These are phyloP conservation scores for Gillenia trifoliata DNA, from an alignment of 306 rosid species.

Conservation along the genomic window DNA sequence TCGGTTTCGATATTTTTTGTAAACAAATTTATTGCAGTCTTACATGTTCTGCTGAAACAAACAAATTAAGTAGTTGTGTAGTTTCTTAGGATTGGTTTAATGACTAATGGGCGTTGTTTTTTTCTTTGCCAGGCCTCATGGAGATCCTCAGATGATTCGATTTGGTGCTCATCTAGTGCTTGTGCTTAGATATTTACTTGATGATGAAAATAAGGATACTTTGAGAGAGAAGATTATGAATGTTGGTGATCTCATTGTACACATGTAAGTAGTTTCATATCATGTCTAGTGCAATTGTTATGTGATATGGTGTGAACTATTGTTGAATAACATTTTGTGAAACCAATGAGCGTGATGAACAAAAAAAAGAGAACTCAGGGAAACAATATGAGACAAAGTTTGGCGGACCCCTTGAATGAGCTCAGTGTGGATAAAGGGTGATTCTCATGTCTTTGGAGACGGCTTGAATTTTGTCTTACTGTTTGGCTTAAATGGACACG, in stretches of 20 bases:
- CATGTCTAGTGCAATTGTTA: conserved; percentile 2
- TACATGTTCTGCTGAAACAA: neutral
- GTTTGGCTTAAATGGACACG: neutral
- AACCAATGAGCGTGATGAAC: neutral
- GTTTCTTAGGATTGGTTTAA: conserved; percentile 20
- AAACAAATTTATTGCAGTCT: neutral
- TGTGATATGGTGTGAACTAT: neutral
- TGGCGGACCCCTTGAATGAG: neutral
- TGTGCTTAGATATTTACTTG: conserved; percentile 78
- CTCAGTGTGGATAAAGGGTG: neutral
- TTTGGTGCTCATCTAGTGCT: conserved; percentile 98
- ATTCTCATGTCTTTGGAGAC: neutral
- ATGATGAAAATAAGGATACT: conserved; percentile 67
- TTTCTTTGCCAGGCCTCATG: conserved; percentile 61
- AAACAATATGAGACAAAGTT: neutral
- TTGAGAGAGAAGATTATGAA: conserved; percentile 73
- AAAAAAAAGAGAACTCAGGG: neutral
- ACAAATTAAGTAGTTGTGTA: neutral
- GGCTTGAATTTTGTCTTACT: neutral
- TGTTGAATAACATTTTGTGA: conserved; percentile 2
- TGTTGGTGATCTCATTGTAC: conserved; percentile 89
- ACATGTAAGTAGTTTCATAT: conserved; percentile 67
- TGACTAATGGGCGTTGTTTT: conserved; percentile 20
- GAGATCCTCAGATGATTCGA: conserved; percentile 97
- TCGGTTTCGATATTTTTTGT: no score